A percentile compares a stretch with the other conserved stretches of the same genome.
phyloP scores from a whole-genome alignment of 1,284 basidiomycete species.

The Hymenochaete sp. region DNA sequence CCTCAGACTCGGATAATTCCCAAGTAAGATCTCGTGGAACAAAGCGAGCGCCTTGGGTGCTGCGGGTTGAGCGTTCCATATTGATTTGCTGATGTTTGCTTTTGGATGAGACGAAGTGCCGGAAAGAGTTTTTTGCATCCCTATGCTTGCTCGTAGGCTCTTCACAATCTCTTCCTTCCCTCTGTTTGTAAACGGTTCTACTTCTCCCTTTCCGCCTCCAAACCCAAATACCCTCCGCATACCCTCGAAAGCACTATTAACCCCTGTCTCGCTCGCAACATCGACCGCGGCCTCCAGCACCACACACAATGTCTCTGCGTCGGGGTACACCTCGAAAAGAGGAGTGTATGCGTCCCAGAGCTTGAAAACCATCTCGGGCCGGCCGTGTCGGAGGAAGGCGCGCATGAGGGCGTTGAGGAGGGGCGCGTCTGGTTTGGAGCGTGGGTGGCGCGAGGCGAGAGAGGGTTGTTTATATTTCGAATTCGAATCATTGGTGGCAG shows the following conservation, averaged over 20 bases:
- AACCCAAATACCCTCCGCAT: neutral
- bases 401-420: constrained; percentile 49
- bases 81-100: constrained; percentile 21
- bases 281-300: constrained; percentile 50
- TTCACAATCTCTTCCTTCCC: neutral
- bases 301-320: constrained; percentile 45
- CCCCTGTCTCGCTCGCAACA: constrained; percentile 38
- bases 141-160: neutral
- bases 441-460: too few species aligned
- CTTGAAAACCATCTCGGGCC: constrained; percentile 51
- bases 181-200: neutral
- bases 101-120: neutral
- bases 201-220: neutral
- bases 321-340: constrained; percentile 47
- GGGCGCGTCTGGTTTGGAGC: constrained; percentile 22
- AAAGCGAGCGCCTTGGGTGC: constrained; percentile 37
- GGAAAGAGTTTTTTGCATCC: neutral
- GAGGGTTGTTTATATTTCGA: constrained; percentile 1
- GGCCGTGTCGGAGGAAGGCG: constrained; percentile 36
- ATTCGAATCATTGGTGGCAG: too few species aligned
- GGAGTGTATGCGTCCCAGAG: constrained; percentile 51
- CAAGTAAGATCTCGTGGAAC: constrained; percentile 43
- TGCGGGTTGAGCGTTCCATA: constrained; percentile 43
- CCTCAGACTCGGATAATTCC: constrained; percentile 36
- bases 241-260: neutral